Evolutionary conservation across 805 yeast genomes (phyloP).

Genomic region (Grigorovia humatica): DNA sequence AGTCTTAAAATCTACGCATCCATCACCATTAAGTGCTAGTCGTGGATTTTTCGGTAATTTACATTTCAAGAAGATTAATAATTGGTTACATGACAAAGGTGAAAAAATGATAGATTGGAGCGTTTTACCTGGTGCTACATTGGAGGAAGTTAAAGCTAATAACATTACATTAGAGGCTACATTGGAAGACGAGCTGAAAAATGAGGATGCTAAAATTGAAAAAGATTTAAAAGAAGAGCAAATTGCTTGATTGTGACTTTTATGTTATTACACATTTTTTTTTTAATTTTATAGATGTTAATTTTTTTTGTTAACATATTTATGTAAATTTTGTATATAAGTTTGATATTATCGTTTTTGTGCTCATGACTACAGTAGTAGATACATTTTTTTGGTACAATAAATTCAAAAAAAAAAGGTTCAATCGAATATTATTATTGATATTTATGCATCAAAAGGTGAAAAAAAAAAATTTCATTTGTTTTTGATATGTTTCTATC

Average conservation of each 20-base stretch:
- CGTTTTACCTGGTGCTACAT: constrained; percentile 23
- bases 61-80: constrained; percentile 68
- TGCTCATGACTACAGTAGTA: neutral
- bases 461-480: no score
- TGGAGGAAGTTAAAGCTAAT: constrained; percentile 16
- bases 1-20: constrained; percentile 74
- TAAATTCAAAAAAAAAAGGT: neutral
- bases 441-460: neutral
- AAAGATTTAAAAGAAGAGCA: neutral
- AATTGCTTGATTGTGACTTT: neutral
- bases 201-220: neutral
- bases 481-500: no score
- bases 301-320: neutral
- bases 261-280: neutral
- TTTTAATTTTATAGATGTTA: neutral
- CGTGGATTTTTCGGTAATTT: constrained; percentile 67
- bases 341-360: neutral
- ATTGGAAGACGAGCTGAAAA: neutral
- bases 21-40: constrained; percentile 87
- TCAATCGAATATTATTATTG: neutral
- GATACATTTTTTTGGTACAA: neutral
- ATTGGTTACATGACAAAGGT: constrained; percentile 47
- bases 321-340: constrained; percentile 1
- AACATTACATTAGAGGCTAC: constrained; percentile 4
- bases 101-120: constrained; percentile 59